A percentile compares a stretch with the other conserved stretches of the same genome.
These are phyloP conservation scores for Diospyros lotus DNA, from an alignment of 148 eudicot genomes.

Conservation along the genomic window DNA sequence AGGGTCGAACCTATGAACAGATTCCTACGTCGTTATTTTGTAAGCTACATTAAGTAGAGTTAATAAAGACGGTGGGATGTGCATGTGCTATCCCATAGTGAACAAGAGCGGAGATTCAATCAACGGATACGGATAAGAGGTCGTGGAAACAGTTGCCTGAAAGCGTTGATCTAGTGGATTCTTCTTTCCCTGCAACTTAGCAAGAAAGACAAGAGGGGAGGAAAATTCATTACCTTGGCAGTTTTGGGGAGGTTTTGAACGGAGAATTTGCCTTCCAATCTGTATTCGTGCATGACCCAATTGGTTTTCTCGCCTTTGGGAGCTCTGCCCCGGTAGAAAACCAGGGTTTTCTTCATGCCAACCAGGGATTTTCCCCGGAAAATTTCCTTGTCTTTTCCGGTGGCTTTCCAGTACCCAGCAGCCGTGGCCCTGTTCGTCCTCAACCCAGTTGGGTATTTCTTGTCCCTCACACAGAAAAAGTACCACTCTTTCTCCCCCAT, in stretches of 20 bases:
- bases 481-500: constrained; percentile 72
- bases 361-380: constrained; percentile 43
- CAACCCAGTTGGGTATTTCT: constrained; percentile 64
- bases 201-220: constrained; percentile 8
- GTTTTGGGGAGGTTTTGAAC: constrained; percentile 40
- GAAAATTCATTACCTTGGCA: constrained; percentile 27
- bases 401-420: constrained; percentile 66
- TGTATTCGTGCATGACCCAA: constrained; percentile 68
- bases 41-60: too few relatives aligned
- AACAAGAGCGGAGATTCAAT: too few relatives aligned
- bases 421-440: constrained; percentile 61
- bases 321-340: constrained; percentile 62
- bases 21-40: too few relatives aligned
- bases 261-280: constrained; percentile 46
- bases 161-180: too few relatives aligned
- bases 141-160: too few relatives aligned
- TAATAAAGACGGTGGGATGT: too few relatives aligned
- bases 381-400: constrained; percentile 66
- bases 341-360: constrained; percentile 69
- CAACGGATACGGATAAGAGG: too few relatives aligned
- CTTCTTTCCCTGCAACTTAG: too few relatives aligned
- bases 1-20: too few relatives aligned
- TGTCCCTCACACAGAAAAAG: constrained; percentile 60
- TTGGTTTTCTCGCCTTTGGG: constrained; percentile 59
- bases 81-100: too few relatives aligned